These are phyloP conservation scores for Sclerotinia subarctica DNA, from an alignment of 2,329 filamentous ascomycete species.

Conservation along the genomic window DNA sequence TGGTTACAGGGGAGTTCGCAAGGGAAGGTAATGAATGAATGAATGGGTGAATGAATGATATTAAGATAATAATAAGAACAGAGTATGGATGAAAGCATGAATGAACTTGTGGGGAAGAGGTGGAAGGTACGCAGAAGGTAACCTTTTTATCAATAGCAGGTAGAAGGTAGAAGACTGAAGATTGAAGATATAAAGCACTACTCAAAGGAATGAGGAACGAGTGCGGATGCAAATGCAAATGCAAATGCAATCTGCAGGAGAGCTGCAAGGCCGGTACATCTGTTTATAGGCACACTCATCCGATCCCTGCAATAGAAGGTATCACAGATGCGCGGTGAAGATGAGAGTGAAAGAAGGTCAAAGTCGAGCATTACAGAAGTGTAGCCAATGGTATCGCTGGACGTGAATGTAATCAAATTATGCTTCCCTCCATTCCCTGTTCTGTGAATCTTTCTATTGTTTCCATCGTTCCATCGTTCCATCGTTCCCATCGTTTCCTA, in stretches of 20 bases:
- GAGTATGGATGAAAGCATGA: too few relatives aligned
- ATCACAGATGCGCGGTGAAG: background rate
- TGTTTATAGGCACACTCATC: background rate
- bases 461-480: background rate
- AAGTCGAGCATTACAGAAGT: background rate
- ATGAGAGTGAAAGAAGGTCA: constrained; percentile 3
- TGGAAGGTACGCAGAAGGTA: background rate
- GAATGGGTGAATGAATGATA: too few relatives aligned
- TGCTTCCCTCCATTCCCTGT: constrained; percentile 11
- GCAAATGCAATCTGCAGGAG: constrained; percentile 6
- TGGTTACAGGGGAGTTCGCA: background rate
- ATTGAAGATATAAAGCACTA: too few relatives aligned
- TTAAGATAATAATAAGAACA: too few relatives aligned
- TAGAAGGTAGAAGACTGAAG: background rate
- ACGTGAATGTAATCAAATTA: background rate
- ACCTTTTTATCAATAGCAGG: background rate
- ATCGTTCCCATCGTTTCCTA: background rate
- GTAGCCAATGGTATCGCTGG: constrained; percentile 10
- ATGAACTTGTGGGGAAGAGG: background rate
- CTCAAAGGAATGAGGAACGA: background rate
- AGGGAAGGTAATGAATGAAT: background rate
- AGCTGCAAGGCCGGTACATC: constrained; percentile 8
- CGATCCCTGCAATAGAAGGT: background rate
- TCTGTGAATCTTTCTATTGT: background rate
- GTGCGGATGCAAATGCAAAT: background rate